Evolutionary conservation across 176 grass and related monocot species (phyloP).

Genomic region (Thinopyrum elongatum): DNA sequence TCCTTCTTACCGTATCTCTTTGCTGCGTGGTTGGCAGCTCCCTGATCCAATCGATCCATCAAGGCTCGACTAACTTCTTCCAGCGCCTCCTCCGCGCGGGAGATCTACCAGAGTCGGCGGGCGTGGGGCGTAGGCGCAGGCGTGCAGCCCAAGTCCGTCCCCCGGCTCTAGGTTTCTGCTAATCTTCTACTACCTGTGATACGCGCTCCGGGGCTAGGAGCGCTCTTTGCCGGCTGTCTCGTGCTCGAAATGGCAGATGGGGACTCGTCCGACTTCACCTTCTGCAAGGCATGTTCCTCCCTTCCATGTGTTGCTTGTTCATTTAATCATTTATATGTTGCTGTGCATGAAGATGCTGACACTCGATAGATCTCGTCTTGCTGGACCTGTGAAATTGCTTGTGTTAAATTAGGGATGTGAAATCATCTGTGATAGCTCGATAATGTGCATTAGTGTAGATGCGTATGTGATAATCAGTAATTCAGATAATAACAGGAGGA

Average conservation of each 20-base stretch:
- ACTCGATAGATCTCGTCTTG: not conserved
- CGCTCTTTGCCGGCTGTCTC: not conserved
- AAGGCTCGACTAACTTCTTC: too few species aligned
- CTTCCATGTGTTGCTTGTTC: not conserved
- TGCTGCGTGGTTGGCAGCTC: too few species aligned
- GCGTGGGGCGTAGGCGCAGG: too few species aligned
- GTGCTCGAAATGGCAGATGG: slow-evolving; percentile 43
- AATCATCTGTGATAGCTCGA: not conserved
- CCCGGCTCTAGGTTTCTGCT: too few species aligned
- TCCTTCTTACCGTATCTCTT: too few species aligned
- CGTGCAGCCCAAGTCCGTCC: too few species aligned
- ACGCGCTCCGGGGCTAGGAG: not conserved
- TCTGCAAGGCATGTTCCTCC: slow-evolving; percentile 52
- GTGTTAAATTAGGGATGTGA: not conserved
- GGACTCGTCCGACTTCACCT: slow-evolving; percentile 84
- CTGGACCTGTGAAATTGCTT: not conserved
- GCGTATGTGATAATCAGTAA: not conserved
- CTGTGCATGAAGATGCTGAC: not conserved
- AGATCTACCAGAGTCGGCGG: too few species aligned
- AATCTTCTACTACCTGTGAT: too few species aligned
- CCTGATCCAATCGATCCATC: too few species aligned
- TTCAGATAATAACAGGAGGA: not conserved
- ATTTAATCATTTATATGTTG: not conserved
- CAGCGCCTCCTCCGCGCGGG: too few species aligned
- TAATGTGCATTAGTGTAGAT: not conserved